Evolutionary conservation across 139 green algal species (phyloP), one percentile per base, ranked within the genome.

Genomic region (Desmodesmus armatus): DNA sequence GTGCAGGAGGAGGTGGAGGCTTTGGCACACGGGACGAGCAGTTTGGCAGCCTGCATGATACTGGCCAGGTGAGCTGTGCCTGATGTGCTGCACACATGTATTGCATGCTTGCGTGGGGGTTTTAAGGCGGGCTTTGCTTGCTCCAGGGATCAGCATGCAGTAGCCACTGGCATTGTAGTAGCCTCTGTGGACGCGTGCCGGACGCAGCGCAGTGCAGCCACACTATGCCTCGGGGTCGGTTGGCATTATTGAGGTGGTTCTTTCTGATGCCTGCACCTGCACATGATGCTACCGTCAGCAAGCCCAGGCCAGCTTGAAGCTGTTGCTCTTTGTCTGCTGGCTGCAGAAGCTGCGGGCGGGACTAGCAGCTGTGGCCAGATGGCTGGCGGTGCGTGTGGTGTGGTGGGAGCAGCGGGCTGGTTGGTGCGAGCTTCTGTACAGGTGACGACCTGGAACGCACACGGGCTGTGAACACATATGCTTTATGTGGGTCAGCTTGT

Each of bases 351-450:
- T 86, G 51, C 80, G 70, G 0, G 21, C 23, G 29, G 80, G 80
- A 1, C 51, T 86, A 17, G 53, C 40, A 55, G 33, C 29, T 43
- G 80, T 86, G 47, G 60, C 51, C 39, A 79, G 73, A 27, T 87
- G 82, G 82, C 72, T 87, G 40, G 82, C 72, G 23, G 71, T 75
- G 71, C 53, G 72, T 19, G 55, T 87, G 15, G 82, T 87, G n/a
- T 87, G 82, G 82, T 87, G 82, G 82, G 67, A 87, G 19, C 58
- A 69, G 71, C 55, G 82, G 0, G 72, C 69, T 35, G 71, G 39
- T 1, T 87, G 82, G 82, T 87, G 82, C 31, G 82, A 87, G 69
- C 82, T 87, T 39, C 27, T 87, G 25, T 86, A 86, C 80, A 77
- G 79, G 79, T 78, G 79, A 49, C n/a, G n/a, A n/a, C n/a, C n/a